Base-by-base conservation (phyloP, 2,329 filamentous ascomycete genomes). In the Ustulina deusta region DNA sequence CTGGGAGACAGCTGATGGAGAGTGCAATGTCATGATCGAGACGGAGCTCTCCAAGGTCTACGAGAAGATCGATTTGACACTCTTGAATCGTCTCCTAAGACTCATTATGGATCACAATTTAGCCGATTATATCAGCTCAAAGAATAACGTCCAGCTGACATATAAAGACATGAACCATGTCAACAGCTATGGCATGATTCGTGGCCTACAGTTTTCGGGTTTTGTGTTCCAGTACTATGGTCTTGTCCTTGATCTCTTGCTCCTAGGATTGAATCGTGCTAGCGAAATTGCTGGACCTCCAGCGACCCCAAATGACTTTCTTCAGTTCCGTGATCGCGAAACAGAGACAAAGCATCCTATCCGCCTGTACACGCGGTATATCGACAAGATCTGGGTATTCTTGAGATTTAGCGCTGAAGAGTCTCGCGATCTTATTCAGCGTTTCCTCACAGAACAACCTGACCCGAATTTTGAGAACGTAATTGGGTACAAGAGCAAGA, bases 131-230 rank as follows among this genome's bases (percentile, higher is more conserved):
- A 99, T 99, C 77, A 97, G 95, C 0, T 94, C 95, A 42, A 99
- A 99, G 88, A 99, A 99, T 85, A 99, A 99, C 77, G 96, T 99
- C 13, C 95, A 97, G 79, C 87, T 99, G 70, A 97, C 97, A 70
- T 99, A 99, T 85, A 99, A 99, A 84, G 96, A 99, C 75, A 99
- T 99, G 96, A 98, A 97, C 78, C 96, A 99, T 77, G 96, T 97
- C 78, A 99, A 99, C 82, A 97, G 93, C 78, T 99, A 98, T 78
- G 96, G 96, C 74, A 92, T 99, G 91, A 97, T 99, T 75, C 93
- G 96, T 76, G 96, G 97, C 74, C 86, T 99, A 17, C 97, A 99
- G 73, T 99, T 99, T 82, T 97, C 96, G 1, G 96, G 93, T 0
- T 99, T 99, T 71, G 96, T 99, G 25, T 99, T 99, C 87, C 96